phyloP scores from a whole-genome alignment of 306 rosid genomes.

The Abrus precatorius region DNA sequence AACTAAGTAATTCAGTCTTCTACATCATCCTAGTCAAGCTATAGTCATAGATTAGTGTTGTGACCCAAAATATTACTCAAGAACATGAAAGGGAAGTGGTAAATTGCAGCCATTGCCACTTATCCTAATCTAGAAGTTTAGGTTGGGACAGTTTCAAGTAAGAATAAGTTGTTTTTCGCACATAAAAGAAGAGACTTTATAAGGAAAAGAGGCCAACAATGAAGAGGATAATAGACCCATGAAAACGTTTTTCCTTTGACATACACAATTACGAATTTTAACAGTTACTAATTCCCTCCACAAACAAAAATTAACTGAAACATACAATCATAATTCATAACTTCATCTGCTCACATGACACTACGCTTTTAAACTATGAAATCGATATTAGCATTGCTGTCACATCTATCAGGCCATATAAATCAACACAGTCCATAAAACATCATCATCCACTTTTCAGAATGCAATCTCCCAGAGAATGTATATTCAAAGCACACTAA shows the following conservation, averaged over 20 bases:
- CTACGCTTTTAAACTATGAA: not conserved
- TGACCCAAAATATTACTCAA: not conserved
- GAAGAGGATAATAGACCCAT: not conserved
- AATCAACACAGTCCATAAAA: not conserved
- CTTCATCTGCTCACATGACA: not conserved
- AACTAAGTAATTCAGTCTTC: constrained; percentile 6
- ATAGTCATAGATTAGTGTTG: no score
- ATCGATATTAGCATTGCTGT: not conserved
- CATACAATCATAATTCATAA: not conserved
- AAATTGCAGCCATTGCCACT: not conserved
- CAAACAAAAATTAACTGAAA: not conserved
- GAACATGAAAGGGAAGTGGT: not conserved
- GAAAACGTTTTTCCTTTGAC: not conserved
- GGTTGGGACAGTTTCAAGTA: not conserved
- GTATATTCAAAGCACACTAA: not conserved
- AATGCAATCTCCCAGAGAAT: not conserved
- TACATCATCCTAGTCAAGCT: not conserved
- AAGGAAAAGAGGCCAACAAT: not conserved
- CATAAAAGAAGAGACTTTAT: not conserved
- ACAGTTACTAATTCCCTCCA: not conserved
- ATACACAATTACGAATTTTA: not conserved
- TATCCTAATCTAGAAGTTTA: not conserved
- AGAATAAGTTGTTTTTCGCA: not conserved
- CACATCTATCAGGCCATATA: not conserved
- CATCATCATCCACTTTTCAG: constrained; percentile 18